Evolutionary conservation across 768 basidiomycete species (phyloP).

Genomic region (Trametes villosa): DNA sequence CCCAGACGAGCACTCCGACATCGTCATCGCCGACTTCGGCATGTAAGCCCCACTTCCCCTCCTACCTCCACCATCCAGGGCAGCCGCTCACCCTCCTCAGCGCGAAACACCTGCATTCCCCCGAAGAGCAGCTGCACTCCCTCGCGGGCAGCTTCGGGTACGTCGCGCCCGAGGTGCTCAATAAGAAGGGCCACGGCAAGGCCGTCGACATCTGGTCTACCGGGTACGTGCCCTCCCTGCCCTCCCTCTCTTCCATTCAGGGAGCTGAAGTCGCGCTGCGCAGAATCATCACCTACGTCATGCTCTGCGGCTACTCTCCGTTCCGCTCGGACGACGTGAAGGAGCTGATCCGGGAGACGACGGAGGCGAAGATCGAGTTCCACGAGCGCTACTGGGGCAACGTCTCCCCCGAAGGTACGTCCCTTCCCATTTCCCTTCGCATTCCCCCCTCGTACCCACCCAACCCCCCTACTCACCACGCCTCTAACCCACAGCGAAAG

Average conservation of each 20-base stretch:
- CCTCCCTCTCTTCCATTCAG: neutral
- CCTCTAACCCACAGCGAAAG: conserved; percentile 76
- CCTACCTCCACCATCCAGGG: neutral
- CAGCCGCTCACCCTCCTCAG: conserved; percentile 40
- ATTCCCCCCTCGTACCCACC: neutral
- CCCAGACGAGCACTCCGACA: conserved; percentile 71
- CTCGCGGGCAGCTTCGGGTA: conserved; percentile 87
- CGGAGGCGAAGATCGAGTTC: conserved; percentile 82
- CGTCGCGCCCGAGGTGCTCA: conserved; percentile 88
- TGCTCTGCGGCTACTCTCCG: conserved; percentile 94
- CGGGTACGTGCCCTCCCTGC: conserved; percentile 58
- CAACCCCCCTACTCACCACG: neutral
- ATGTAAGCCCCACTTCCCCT: conserved; percentile 60
- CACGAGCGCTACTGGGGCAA: conserved; percentile 96
- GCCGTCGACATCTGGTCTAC: conserved; percentile 94
- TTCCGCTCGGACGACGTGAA: conserved; percentile 85
- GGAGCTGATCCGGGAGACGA: conserved; percentile 83
- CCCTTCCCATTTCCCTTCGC: no score
- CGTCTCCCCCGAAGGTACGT: conserved; percentile 70
- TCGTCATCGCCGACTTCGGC: conserved; percentile 97
- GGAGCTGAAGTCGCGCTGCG: neutral
- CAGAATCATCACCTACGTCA: conserved; percentile 93
- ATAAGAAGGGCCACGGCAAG: conserved; percentile 84
- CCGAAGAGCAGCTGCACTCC: conserved; percentile 71
- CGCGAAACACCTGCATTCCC: conserved; percentile 78